These are phyloP conservation scores for Cyberlindnera meyerae DNA, from an alignment of 805 yeast species.

Conservation along the genomic window DNA sequence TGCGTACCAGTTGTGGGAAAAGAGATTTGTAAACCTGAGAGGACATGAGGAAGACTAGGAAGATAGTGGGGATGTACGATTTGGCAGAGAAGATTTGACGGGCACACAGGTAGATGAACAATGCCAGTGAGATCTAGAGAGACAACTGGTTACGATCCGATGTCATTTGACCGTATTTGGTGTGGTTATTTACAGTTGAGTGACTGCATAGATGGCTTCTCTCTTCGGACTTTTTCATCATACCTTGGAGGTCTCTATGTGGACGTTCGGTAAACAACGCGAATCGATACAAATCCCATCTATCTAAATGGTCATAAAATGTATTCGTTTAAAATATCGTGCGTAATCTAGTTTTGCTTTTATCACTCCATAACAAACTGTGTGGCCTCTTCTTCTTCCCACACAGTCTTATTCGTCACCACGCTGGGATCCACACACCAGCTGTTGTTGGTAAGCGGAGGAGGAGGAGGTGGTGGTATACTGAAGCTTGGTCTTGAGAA, in stretches of 20 bases:
- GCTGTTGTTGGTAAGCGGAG: too few relatives aligned
- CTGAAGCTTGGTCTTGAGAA: conserved; percentile 15
- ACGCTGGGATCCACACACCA: too few relatives aligned
- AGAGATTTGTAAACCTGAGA: conserved; percentile 24
- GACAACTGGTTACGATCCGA: neutral
- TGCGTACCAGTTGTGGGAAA: conserved; percentile 22
- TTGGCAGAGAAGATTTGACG: conserved; percentile 20
- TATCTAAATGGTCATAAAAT: too few relatives aligned
- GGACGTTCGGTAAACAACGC: too few relatives aligned
- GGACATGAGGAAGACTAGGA: conserved; percentile 28
- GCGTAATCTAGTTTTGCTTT: too few relatives aligned
- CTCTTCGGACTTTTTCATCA: too few relatives aligned
- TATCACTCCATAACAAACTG: conserved; percentile 38
- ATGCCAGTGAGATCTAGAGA: neutral
- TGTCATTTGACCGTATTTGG: too few relatives aligned
- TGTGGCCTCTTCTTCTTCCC: conserved; percentile 15
- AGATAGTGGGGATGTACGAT: conserved; percentile 20
- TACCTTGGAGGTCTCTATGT: too few relatives aligned
- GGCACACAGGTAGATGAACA: conserved; percentile 2
- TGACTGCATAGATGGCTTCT: too few relatives aligned
- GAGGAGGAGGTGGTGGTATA: too few relatives aligned
- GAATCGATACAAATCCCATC: conserved; percentile 5
- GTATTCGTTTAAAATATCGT: too few relatives aligned
- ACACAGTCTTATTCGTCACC: conserved; percentile 1
- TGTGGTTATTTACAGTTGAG: too few relatives aligned